Base-by-base conservation (phyloP, 2,329 filamentous ascomycete genomes). In the Fusarium continuum region DNA sequence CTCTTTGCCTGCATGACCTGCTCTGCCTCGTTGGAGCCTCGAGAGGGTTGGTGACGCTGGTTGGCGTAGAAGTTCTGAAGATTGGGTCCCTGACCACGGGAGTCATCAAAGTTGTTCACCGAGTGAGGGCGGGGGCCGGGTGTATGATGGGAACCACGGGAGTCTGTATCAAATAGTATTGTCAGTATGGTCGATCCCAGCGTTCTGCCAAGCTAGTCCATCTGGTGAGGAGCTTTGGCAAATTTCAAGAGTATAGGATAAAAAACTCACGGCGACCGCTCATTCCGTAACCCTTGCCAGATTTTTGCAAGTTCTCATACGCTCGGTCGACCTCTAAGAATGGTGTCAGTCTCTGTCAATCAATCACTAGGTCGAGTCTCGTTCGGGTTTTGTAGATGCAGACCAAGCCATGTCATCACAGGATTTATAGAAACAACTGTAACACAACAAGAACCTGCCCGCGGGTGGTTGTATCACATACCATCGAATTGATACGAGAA, bases 1-100 rank as follows among this genome's bases (percentile, higher is more conserved):
- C 95, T 92, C 87, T 98, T 98, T 74, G 93, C 93, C 88, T 98
- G 95, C 85, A 97, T 92, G 88, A 97, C 92, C 82, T 97, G 93
- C 82, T 98, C 95, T 78, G 93, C 92, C 83, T 98, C 95, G 83
- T 85, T 89, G 74, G 86, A 87, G 85, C 93, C 80, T 85, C 92
- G 81, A 83, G 92, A 83, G 83, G 86, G 87, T 80, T 94, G 92
- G 80, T 96, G 95, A 75, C 94, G 91, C 82, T 98, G 95, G 72
- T 88, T 88, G 75, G 93, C 92, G 79, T 97, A 98, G 79, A 94
- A 98, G 77, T 91, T 94, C 79, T 97, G 94, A 57, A 95, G 84
- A 77, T 95, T 78, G 67, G 91, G 88, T 75, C 90, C 89, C 64
- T 90, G 86, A 61, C 79, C 88, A 69, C 88, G 87, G 74, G 87